phyloP scores from a whole-genome alignment of 2,329 filamentous ascomycete species.

The Lasiodiplodia sp. region DNA sequence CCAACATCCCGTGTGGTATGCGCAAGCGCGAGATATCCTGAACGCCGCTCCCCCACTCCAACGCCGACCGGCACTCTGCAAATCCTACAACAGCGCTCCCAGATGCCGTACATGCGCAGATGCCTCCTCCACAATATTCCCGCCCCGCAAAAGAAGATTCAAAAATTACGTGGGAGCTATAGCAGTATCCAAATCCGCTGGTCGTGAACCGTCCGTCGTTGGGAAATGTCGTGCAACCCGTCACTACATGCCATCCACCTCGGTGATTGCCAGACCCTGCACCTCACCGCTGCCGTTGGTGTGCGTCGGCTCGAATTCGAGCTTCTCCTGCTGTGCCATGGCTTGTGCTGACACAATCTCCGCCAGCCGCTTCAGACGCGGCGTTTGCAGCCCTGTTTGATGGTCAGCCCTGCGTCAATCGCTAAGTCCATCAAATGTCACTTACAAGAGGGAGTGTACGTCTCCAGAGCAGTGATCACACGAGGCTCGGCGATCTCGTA shows the following conservation, averaged over 20 bases:
- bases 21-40: constrained; percentile 1
- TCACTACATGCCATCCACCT: constrained; percentile 50
- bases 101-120: constrained; percentile 27
- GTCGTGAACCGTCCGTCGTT: constrained; percentile 5
- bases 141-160: constrained; percentile 17
- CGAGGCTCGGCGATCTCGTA: constrained; percentile 98
- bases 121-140: constrained; percentile 17
- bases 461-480: constrained; percentile 94
- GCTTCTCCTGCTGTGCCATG: constrained; percentile 91
- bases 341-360: constrained; percentile 98
- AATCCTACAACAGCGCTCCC: constrained; percentile 29
- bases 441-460: constrained; percentile 97
- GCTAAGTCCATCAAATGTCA: constrained; percentile 33
- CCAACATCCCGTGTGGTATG: neutral
- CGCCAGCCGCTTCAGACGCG: constrained; percentile 91
- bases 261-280: constrained; percentile 60
- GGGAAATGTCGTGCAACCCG: constrained; percentile 7
- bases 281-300: constrained; percentile 45
- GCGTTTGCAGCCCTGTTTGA: constrained; percentile 85
- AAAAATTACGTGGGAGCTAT: constrained; percentile 28
- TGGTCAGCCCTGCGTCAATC: neutral
- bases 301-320: constrained; percentile 59
- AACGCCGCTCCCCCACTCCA: constrained; percentile 20
- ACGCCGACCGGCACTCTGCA: constrained; percentile 13
- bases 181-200: constrained; percentile 23